A percentile compares a stretch with the other conserved stretches of the same genome.
These are phyloP conservation scores for Fusarium graminum DNA, from an alignment of 2,329 filamentous ascomycete species.

Conservation along the genomic window DNA sequence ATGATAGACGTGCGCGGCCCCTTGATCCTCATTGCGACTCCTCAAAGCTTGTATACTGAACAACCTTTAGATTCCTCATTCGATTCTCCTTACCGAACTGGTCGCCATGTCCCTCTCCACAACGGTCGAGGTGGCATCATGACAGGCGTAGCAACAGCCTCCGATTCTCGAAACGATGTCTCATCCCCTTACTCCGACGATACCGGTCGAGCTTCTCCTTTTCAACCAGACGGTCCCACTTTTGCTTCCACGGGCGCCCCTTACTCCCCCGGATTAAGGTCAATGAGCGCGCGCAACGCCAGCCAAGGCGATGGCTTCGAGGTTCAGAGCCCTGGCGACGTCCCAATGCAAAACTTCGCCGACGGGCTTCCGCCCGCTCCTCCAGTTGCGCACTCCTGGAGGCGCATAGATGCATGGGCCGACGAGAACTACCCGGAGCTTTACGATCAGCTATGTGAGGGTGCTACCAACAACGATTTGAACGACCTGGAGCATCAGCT, in stretches of 20 bases:
- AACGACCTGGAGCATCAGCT: conserved; percentile 97
- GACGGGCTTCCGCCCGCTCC: conserved; percentile 92
- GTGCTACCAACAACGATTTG: conserved; percentile 91
- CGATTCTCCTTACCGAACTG: conserved; percentile 93
- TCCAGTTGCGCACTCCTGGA: conserved; percentile 90
- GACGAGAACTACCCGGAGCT: conserved; percentile 97
- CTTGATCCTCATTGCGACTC: conserved; percentile 8
- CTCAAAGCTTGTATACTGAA: conserved; percentile 32
- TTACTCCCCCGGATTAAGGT: conserved; percentile 92
- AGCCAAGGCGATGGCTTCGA: conserved; percentile 76
- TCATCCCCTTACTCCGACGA: conserved; percentile 84
- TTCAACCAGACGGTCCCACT: conserved; percentile 49
- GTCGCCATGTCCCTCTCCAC: conserved; percentile 88
- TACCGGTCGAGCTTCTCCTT: conserved; percentile 65
- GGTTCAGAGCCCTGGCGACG: conserved; percentile 80
- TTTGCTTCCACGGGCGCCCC: conserved; percentile 73
- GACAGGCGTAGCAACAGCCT: conserved; percentile 88
- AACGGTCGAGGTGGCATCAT: conserved; percentile 85
- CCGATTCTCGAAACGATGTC: conserved; percentile 89
- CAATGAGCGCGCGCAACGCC: conserved; percentile 75
- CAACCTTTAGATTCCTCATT: conserved; percentile 80
- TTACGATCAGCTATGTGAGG: conserved; percentile 92
- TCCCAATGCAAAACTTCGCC: conserved; percentile 95
- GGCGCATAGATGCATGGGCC: conserved; percentile 91
- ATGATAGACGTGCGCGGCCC: conserved; percentile 71